Evolutionary conservation across 345 rosid genomes (phyloP), one percentile per base, ranked within the genome.

Genomic region (Pistacia atlantica): DNA sequence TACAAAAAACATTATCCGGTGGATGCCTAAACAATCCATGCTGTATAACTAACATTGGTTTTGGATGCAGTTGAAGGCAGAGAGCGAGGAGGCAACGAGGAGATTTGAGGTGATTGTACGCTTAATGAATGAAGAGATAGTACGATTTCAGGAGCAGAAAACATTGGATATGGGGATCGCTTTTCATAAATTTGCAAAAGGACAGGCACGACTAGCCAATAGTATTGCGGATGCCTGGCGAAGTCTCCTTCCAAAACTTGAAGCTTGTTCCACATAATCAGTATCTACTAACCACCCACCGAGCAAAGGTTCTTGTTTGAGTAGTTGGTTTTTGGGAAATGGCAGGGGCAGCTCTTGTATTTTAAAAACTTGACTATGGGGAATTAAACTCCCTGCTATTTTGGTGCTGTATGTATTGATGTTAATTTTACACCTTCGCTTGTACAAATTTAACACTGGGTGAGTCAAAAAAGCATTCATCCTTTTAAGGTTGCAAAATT

Each of bases 231-330:
- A 92, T 78, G 95, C 98, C 3, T 96, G 99, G 99, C 86, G 97
- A 86, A 82, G 94, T 82, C 98, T 96, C 80, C 97, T 96, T 76
- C 97, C 97, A 14, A 96, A 91, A 84, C 93, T 93, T 18, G 99
- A 96, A 85, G 87, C 95, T 66, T 88, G 92, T 78, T 89, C 89
- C 51, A 16, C 79, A 1, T 56, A 71, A 18, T 59, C 49, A 68
- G 57, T 14, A 14, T 61, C 35, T 12, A 61, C 48, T 16, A 67
- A 49, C 78, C 45, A 31, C 71, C 78, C 45, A 31, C 71, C 13
- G 77, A 57, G 46, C 65, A 65, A 78, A 42, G 52, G 52, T 14
- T 1, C 33, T 63, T 61, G 69, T 58, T 75, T 13, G 42, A 33
- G 58, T 7, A 10, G 60, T 56, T 16, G 28, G 28, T 67, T 63